A percentile compares a stretch with the other conserved stretches of the same genome.
Evolutionary conservation across 2,329 filamentous ascomycete species (phyloP).

Genomic region (Aquanectria penicillioides): DNA sequence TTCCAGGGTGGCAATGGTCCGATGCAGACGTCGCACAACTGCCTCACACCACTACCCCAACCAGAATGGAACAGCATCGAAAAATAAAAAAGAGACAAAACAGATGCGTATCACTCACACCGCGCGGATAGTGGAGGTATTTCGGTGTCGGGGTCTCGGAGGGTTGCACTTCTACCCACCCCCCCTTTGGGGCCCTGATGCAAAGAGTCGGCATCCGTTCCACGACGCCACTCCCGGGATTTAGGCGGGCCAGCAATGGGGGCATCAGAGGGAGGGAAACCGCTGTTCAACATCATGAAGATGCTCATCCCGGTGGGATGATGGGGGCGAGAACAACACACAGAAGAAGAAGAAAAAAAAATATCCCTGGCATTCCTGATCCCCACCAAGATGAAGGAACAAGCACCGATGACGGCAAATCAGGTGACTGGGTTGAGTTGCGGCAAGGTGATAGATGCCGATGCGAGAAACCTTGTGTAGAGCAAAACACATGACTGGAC

Average conservation of each 20-base stretch:
- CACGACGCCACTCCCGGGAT: constrained; percentile 18
- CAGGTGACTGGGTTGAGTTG: not conserved
- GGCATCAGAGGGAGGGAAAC: not conserved
- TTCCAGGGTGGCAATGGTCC: constrained; percentile 13
- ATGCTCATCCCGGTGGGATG: too few relatives aligned
- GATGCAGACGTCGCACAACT: constrained; percentile 16
- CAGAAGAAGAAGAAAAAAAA: not conserved
- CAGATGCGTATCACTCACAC: constrained; percentile 1
- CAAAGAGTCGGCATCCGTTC: not conserved
- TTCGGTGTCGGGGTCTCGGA: constrained; percentile 17
- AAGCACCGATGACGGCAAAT: constrained; percentile 3
- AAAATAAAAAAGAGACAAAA: not conserved
- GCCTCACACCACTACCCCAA: constrained; percentile 19
- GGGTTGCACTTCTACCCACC: constrained; percentile 7
- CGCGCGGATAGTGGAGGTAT: not conserved
- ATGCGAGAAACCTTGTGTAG: constrained; percentile 1
- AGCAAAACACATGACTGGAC: constrained; percentile 9
- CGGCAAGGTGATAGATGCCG: not conserved
- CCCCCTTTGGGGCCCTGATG: too few relatives aligned
- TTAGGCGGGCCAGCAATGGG: not conserved
- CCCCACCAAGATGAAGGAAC: too few relatives aligned
- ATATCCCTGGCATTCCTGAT: too few relatives aligned
- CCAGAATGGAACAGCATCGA: constrained; percentile 4
- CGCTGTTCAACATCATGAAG: not conserved
- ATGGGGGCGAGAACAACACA: too few relatives aligned